Evolutionary conservation across 345 rosid species (phyloP).

Genomic region (Salix brachista): DNA sequence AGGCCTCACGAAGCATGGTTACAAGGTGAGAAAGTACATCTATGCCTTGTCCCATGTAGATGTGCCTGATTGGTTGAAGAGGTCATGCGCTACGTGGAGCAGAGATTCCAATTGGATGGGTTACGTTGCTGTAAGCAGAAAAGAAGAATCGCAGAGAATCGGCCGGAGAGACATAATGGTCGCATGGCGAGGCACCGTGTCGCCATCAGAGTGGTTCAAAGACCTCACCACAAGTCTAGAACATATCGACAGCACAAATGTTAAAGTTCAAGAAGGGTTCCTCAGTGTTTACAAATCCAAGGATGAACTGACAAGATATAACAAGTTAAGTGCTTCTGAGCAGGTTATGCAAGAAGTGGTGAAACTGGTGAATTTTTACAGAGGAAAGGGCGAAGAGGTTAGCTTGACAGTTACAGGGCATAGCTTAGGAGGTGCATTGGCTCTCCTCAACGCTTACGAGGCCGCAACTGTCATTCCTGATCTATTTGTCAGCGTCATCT

Average conservation of each 20-base stretch:
- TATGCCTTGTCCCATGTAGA: slow-evolving; percentile 66
- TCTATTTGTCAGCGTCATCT: slow-evolving; percentile 42
- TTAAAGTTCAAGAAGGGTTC: slow-evolving; percentile 56
- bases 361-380: slow-evolving; percentile 28
- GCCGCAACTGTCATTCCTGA: slow-evolving; percentile 39
- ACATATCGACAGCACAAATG: slow-evolving; percentile 25
- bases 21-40: slow-evolving; percentile 48
- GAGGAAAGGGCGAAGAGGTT: slow-evolving; percentile 44
- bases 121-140: slow-evolving; percentile 49
- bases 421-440: slow-evolving; percentile 61
- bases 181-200: slow-evolving; percentile 66
- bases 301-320: slow-evolving; percentile 47
- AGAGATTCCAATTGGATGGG: slow-evolving; percentile 79
- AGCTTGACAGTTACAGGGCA: slow-evolving; percentile 59
- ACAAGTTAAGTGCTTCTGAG: slow-evolving; percentile 49
- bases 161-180: slow-evolving; percentile 59
- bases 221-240: slow-evolving; percentile 46
- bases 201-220: slow-evolving; percentile 57
- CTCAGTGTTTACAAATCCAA: slow-evolving; percentile 48
- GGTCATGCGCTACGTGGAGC: slow-evolving; percentile 50
- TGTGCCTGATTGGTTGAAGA: slow-evolving; percentile 54
- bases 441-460: slow-evolving; percentile 54
- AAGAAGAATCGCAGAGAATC: slow-evolving; percentile 37
- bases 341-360: slow-evolving; percentile 57
- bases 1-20: slow-evolving; percentile 47